Base-by-base conservation (phyloP, 179 eudicot genomes). In the Beta lomatogona region DNA sequence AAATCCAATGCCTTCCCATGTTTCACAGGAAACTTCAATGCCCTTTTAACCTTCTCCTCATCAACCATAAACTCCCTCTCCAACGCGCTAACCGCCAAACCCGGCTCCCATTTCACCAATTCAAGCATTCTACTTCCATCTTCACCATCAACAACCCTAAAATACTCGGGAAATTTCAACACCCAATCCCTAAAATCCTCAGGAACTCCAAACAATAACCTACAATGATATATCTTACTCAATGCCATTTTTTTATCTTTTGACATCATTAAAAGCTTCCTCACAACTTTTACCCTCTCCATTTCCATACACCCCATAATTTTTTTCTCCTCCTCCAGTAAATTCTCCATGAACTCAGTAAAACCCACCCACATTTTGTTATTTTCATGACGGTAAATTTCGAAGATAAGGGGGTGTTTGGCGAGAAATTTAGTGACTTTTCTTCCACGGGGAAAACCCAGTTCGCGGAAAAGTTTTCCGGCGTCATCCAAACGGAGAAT, bases 401-500 rank as follows among this genome's bases (percentile, higher is more conserved):
- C 87, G 79, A 91, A 86, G 10, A 96, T 79, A n/a, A 89, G 86
- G 3, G 98, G 97, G 87, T 96, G 97, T 64, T 84, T 87, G 36
- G 83, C 85, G 25, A 93, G 79, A 68, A 80, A 91, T 63, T 84
- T 89, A 61, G 83, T 76, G 45, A 94, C 89, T 61, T 94, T 94
- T 28, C 97, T 91, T 60, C 97, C 99, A 22, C 99, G 96, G 50
- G 97, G 92, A 45, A 96, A 94, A 6, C 99, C 99, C 72, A 96
- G 81, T 83, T 94, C 93, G 19, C 92, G 93, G 87, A 86, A 84
- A 82, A 93, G 97, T 75, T 94, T 96, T 0, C 94, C 94, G 59
- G 99, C 99, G 22, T 91, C 92, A 44, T 94, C 96, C 46, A 96
- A 92, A 45, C 80, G 94, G 70, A 96, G 92, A 78, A 94, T 84